phyloP scores from a whole-genome alignment of 352 stramenopile species.

The Phytophthora pistaciae region DNA sequence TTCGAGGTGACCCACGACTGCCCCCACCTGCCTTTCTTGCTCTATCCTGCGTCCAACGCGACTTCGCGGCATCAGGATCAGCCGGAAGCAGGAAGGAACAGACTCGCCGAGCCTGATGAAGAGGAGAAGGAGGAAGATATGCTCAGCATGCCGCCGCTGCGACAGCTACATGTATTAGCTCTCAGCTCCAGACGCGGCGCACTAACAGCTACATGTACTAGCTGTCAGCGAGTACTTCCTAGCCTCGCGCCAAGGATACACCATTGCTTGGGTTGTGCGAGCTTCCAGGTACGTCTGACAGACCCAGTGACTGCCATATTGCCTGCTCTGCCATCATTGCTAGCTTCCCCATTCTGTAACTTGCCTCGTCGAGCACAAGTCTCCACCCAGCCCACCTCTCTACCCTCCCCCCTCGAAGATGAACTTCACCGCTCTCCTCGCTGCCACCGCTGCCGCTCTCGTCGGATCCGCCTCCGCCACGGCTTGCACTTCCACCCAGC shows the following conservation, averaged over 20 bases:
- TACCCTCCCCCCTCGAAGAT: slow-evolving; percentile 1
- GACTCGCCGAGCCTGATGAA: not conserved
- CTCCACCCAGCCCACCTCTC: not conserved
- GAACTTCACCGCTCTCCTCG: slow-evolving; percentile 20
- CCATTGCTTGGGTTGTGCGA: no score
- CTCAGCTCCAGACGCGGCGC: not conserved
- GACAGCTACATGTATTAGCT: not conserved
- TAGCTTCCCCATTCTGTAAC: not conserved
- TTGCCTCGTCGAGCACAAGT: slow-evolving; percentile 5
- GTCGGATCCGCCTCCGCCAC: slow-evolving; percentile 12
- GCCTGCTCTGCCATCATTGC: not conserved
- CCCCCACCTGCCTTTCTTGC: not conserved
- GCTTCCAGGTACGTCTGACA: not conserved
- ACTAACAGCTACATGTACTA: not conserved
- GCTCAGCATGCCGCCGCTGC: slow-evolving; percentile 1
- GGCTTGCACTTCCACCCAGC: slow-evolving; percentile 17
- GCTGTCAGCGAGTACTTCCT: not conserved
- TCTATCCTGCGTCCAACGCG: not conserved
- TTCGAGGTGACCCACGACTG: not conserved
- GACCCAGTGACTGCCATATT: not conserved
- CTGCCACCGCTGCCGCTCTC: slow-evolving; percentile 17
- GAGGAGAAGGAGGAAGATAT: not conserved
- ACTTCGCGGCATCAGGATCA: not conserved
- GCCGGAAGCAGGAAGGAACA: not conserved
- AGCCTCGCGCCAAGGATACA: no score